A percentile compares a stretch with the other conserved stretches of the same genome.
phyloP scores from a whole-genome alignment of 1,284 basidiomycete species.

The Puccinia hordei region DNA sequence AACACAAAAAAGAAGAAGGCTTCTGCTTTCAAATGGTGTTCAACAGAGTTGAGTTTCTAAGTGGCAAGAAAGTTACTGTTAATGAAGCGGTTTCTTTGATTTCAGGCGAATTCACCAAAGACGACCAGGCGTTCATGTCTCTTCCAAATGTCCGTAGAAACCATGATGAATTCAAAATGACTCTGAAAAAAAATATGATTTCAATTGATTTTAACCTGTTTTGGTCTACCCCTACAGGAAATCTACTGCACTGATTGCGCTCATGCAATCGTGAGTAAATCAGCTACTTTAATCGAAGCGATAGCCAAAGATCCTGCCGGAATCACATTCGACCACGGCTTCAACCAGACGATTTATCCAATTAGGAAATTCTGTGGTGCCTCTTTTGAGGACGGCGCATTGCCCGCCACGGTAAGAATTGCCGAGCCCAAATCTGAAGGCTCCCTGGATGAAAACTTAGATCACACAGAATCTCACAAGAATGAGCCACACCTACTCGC shows the following conservation, averaged over 20 bases:
- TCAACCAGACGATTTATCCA: neutral
- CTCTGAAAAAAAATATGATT: neutral
- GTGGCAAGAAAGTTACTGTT: neutral
- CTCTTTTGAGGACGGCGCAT: neutral
- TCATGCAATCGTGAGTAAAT: constrained; percentile 17
- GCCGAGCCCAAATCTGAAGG: too few relatives aligned
- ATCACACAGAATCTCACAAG: too few relatives aligned
- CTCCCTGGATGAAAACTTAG: too few relatives aligned
- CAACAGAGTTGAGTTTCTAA: constrained; percentile 8
- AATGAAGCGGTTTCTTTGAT: neutral
- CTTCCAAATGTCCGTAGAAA: constrained; percentile 19
- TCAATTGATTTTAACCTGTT: too few relatives aligned
- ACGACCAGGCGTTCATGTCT: neutral
- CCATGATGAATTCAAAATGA: too few relatives aligned
- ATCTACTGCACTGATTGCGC: constrained; percentile 24
- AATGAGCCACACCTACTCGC: too few relatives aligned
- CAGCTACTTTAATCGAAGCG: neutral
- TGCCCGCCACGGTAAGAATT: neutral
- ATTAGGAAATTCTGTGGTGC: constrained; percentile 6
- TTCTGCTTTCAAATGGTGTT: constrained; percentile 23
- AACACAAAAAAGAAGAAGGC: constrained; percentile 4
- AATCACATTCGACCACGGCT: neutral
- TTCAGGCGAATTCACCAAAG: neutral
- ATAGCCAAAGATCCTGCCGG: neutral
- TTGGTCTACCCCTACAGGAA: neutral